Evolutionary conservation across 176 grass and related monocot species (phyloP).

Genomic region (Oryza australiensis): DNA sequence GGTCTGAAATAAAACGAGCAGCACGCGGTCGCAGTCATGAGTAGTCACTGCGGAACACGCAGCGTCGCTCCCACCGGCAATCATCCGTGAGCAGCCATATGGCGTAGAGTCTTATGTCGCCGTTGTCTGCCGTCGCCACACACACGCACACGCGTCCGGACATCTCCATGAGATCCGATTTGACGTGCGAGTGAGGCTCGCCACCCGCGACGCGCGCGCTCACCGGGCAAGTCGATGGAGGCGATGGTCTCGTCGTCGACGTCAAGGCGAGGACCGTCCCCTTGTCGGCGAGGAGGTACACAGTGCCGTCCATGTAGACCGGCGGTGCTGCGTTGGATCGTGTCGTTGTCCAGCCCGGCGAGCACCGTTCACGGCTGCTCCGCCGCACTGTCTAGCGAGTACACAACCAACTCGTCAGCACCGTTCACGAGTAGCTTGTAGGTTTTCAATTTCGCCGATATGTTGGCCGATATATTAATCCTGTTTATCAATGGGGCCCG

Average conservation of each 20-base stretch:
- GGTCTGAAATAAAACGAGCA: background rate
- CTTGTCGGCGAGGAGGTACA: background rate
- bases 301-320: background rate
- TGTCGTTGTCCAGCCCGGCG: background rate
- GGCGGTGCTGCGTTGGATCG: no score
- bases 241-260: no score
- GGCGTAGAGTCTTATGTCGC: background rate
- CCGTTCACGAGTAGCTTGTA: no score
- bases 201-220: no score
- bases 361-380: background rate
- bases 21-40: background rate
- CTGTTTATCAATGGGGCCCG: no score
- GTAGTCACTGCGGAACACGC: no score
- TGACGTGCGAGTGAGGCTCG: no score
- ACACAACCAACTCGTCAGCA: background rate
- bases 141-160: slow-evolving; percentile 7
- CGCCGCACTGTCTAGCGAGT: background rate
- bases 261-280: no score
- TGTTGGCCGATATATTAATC: no score
- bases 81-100: background rate
- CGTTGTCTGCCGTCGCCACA: background rate
- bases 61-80: background rate
- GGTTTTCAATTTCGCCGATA: no score
- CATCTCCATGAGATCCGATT: background rate
- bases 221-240: no score